Base-by-base conservation (phyloP, 495 filamentous ascomycete species). In the Lasiosphaeria ovina region DNA sequence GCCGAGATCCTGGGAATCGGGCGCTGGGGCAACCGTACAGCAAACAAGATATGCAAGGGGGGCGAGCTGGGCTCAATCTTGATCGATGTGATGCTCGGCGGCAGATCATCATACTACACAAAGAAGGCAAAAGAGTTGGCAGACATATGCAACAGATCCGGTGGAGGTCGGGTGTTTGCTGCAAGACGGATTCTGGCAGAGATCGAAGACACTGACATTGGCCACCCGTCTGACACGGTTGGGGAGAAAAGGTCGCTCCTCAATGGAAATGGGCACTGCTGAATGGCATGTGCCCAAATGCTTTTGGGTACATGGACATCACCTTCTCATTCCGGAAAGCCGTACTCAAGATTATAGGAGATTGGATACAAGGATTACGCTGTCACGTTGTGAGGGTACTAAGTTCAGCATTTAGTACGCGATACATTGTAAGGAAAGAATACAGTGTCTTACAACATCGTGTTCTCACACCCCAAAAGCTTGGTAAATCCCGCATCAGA, bases 1-100 rank as follows among this genome's bases (percentile, higher is more conserved):
- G 78, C 76, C 3, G 82, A 84, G 61, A 75, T 76, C 63, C 68
- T 82, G 0, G 77, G 77, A 1, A 78, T 85, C 35, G 81, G 82
- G 0, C 70, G 79, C 0, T 79, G 80, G 61, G 82, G 77, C 3
- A 84, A 73, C 44, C 58, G 42, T 49, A n/a, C 32, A 34, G 49
- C 55, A 6, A 54, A 47, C 24, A 57, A 42, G 8, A 10, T 65
- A 1, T 69, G 64, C 31, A 48, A 60, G 32, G 54, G 59, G 1
- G 40, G 36, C 12, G 64, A 69, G 53, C 60, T 71, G 1, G 69
- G 66, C 3, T 35, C 24, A 6, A 38, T 65, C 0, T 38, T 71
- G n/a, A 54, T 63, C 4, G 69, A 71, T 54, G 62, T 71, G 3
- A 14, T 71, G 11, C 24, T 66, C 3, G 64, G 66, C 9, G 64